A percentile compares a stretch with the other conserved stretches of the same genome.
Evolutionary conservation across 768 basidiomycete genomes (phyloP).

Genomic region (Rhodosporidiobolus odoratus): DNA sequence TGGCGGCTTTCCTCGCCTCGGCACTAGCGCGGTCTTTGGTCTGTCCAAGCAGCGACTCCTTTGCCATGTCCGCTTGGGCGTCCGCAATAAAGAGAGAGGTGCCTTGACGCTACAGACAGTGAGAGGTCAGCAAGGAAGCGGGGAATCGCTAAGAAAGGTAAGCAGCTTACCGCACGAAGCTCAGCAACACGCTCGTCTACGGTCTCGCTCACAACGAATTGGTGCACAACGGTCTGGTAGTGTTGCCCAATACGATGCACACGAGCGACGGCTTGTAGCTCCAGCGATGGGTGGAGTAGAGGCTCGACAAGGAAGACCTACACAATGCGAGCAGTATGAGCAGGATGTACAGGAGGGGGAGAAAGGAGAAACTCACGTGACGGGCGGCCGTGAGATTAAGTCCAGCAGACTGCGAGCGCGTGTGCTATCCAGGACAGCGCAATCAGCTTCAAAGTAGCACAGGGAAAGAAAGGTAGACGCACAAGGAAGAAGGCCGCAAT

Average conservation of each 20-base stretch:
- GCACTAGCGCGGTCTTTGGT: neutral
- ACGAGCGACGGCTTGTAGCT: constrained; percentile 38
- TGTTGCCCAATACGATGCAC: constrained; percentile 42
- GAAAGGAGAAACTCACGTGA: constrained; percentile 4
- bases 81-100: constrained; percentile 21
- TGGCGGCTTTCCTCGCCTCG: neutral
- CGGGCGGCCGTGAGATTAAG: constrained; percentile 37
- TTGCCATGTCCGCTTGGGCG: neutral
- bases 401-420: constrained; percentile 37
- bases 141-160: too few relatives aligned
- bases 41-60: constrained; percentile 2
- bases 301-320: constrained; percentile 42
- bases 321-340: neutral
- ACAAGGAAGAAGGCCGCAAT: constrained; percentile 37
- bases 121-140: neutral
- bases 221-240: constrained; percentile 33
- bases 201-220: constrained; percentile 36
- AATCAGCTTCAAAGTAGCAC: neutral
- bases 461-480: neutral
- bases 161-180: constrained; percentile 18
- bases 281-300: constrained; percentile 36
- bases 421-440: constrained; percentile 8
- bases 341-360: too few relatives aligned
- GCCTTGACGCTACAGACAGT: neutral
- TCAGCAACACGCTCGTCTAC: constrained; percentile 38